Base-by-base conservation (phyloP, 805 yeast species). In the Monosporozyma unispora region DNA sequence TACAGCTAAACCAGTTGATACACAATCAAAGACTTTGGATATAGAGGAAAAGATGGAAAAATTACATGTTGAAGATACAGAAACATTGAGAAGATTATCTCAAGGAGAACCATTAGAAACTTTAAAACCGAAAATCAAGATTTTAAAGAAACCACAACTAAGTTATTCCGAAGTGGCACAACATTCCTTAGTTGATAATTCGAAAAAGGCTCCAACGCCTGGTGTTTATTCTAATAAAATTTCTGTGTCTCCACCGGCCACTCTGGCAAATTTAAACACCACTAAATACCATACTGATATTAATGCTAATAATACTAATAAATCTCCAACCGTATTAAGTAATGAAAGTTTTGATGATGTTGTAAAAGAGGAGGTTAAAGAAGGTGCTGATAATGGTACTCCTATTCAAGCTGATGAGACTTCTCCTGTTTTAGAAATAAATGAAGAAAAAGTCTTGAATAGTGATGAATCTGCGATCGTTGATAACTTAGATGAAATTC, bases 1-100 rank as follows among this genome's bases (percentile, higher is more conserved):
- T 0, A 70, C 77, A 4, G 96, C 96, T 1, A 85, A 80, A 66
- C 96, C 96, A 1, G 91, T 87, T 5, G 96, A 87, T 63, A 79
- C 84, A 2, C 70, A 81, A 21, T 72, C 85, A 23, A 81, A 78
- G 55, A 80, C 78, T 55, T 68, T 73, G 44, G 91, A 84, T 57
- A 68, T 84, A 21, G 90, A 84, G 52, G 72, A 74, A 49, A 67
- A 67, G 49, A 62, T 78, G 50, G 59, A 66, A 12, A 61, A 64
- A 29, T 54, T 75, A 43, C 72, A 72, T 33, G 70, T 78, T 28
- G 78, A 76, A 51, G 70, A 72, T 46, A 77, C 80, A 1, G 69
- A 52, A 27, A 62, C 62, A 14, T 48, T 60, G 31, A 61, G 64
- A 48, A 60, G 60, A 44, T 56, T 58, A 22, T 57, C 65, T 10